Evolutionary conservation across 345 rosid genomes (phyloP), one percentile per base, ranked within the genome.

Genomic region (Luvunga scandens): DNA sequence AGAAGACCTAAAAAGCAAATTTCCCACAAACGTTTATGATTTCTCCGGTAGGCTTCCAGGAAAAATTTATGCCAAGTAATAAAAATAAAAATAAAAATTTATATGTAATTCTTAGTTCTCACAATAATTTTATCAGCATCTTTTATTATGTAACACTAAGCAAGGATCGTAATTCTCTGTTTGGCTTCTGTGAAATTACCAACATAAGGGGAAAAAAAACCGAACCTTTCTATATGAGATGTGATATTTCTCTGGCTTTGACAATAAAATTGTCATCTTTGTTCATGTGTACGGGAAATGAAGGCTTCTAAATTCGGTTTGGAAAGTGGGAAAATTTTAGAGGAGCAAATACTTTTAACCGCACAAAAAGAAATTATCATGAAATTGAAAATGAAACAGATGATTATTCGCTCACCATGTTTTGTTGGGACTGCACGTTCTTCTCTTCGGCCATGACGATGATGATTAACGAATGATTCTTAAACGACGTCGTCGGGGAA

Each of bases 361-460:
- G 48, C 13, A 42, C 48, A 16, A 50, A 16, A 50, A 53, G 50
- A 13, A 45, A 13, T 45, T 5, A 30, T 30, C 74, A 30, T 0
- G 31, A 53, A 19, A 34, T 19, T 8, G 27, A 70, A 18, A 24
- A 69, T 27, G 4, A 50, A 39, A 39, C 22, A n/a, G 18, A 10
- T 12, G 13, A 66, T 7, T 10, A 9, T 25, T 28, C 38, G 8
- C 74, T 71, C 38, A 71, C 62, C 62, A 7, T 30, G 42, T 22
- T 33, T 31, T 53, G 62, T 53, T 71, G 74, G 19, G 25, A 22
- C 60, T 55, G 39, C 25, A 9, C 36, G 62, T 21, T 53, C 60
- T 71, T 53, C 60, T 71, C 74, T 30, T 53, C 62, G 36, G 62
- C 74, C 74, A 66, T 66, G 70, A 9, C 7, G 27, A 18, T 53